Conservation (phyloP, 139 green algal genomes). For the Closterium sp. region DNA sequence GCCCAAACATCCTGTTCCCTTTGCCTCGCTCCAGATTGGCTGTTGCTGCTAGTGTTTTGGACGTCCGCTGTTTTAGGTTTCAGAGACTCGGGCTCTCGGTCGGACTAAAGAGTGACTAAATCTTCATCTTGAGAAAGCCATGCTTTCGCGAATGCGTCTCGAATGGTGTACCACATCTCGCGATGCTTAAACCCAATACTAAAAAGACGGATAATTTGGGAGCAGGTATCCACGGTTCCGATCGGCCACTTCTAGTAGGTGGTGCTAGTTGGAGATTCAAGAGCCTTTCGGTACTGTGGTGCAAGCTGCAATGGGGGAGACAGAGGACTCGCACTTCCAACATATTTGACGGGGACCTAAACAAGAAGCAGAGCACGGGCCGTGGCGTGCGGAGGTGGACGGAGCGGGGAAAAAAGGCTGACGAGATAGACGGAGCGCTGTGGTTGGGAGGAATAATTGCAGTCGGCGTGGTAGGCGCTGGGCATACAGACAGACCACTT, state of each 20-base stretch:
- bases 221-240: background rate
- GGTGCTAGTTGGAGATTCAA: background rate
- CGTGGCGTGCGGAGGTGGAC: too few relatives aligned
- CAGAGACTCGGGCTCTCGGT: background rate
- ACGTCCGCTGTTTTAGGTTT: background rate
- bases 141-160: background rate
- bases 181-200: background rate
- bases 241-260: background rate
- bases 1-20: background rate
- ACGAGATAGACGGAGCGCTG: too few relatives aligned
- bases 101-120: background rate
- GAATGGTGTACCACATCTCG: background rate
- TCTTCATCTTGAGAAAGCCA: background rate
- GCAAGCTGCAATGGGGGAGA: background rate
- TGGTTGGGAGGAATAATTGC: too few relatives aligned
- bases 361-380: too few relatives aligned
- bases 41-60: background rate
- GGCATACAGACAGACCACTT: too few relatives aligned
- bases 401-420: too few relatives aligned
- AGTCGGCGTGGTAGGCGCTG: too few relatives aligned
- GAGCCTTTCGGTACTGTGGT: background rate
- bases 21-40: background rate
- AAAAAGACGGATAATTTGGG: background rate
- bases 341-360: too few relatives aligned
- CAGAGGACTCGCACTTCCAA: background rate